Base-by-base conservation (phyloP, 2,329 filamentous ascomycete genomes). In the Fusarium sp. region DNA sequence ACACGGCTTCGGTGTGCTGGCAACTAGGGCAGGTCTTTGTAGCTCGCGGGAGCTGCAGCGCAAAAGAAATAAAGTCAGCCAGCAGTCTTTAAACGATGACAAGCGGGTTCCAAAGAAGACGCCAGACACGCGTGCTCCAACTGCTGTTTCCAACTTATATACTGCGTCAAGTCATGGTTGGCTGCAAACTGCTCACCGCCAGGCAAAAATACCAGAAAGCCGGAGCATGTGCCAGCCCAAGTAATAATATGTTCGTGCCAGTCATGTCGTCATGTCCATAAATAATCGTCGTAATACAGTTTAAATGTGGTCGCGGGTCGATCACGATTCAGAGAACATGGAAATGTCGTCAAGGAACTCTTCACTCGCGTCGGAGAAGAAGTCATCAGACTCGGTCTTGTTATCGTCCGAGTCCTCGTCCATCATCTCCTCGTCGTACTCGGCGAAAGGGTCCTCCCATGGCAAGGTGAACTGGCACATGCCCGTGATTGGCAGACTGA, bases 1-100 rank as follows among this genome's bases (percentile, higher is more conserved):
- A 99, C 62, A 99, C 96, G 45, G 94, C 94, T 82, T 98, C 94
- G 73, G 89, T 89, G 79, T 96, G 92, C 71, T 87, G 86, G 84
- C 96, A 99, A 72, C 85, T 87, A 52, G 94, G 93, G 82, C 96
- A 99, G 63, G 87, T 86, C 81, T 92, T 93, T 78, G 93, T 92
- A 74, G 93, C 90, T 75, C 94, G 91, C 69, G 96, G 96, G 79
- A 98, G 92, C 94, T 97, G 88, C 77, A 85, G 73, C 62, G 68
- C 71, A 71, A 74, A 68, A 75, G 76, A 75, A 72, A 72, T 70
- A 70, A 56, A 72, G 81, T 85, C 80, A 85, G 83, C 81, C 76
- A 79, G 73, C 76, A 74, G 67, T 70, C 73, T 72, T 65, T 66
- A 71, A 75, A 60, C 69, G 65, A 66, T 62, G 67, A 52, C 53